These are phyloP conservation scores for Dendrobium huoshanense DNA, from an alignment of 106 monocot genomes.

Conservation along the genomic window DNA sequence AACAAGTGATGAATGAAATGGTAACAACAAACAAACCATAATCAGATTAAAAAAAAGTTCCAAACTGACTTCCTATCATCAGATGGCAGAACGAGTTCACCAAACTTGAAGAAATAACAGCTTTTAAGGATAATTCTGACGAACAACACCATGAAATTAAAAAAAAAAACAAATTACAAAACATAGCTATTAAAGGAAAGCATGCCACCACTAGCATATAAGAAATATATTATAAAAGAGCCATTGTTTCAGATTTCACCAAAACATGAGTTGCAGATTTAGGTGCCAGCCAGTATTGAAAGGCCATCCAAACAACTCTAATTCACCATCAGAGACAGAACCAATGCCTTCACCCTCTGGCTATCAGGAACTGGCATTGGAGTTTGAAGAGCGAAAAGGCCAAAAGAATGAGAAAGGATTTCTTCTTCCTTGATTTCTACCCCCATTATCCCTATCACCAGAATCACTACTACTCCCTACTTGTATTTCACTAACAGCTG, in stretches of 20 bases:
- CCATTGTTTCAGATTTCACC: background rate
- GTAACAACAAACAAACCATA: background rate
- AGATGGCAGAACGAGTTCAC: background rate
- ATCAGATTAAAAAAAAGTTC: background rate
- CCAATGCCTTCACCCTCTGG: background rate
- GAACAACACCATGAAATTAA: background rate
- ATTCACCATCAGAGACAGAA: background rate
- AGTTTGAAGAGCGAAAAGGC: constrained; percentile 51
- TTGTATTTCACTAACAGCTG: constrained; percentile 9
- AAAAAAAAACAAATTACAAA: background rate
- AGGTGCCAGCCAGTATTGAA: background rate
- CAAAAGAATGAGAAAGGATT: constrained; percentile 54
- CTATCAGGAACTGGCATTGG: constrained; percentile 7
- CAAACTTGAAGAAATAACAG: constrained; percentile 5
- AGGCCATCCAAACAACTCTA: background rate
- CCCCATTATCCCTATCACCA: constrained; percentile 9
- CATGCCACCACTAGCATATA: background rate
- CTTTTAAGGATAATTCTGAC: background rate
- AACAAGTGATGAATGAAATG: background rate
- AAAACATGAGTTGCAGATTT: background rate
- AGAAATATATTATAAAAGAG: background rate
- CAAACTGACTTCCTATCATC: background rate
- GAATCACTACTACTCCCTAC: background rate
- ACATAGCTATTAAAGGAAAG: background rate
- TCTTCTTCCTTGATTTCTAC: constrained; percentile 30